Conservation (phyloP, 345 rosid species). For the Gossypium turneri region DNA sequence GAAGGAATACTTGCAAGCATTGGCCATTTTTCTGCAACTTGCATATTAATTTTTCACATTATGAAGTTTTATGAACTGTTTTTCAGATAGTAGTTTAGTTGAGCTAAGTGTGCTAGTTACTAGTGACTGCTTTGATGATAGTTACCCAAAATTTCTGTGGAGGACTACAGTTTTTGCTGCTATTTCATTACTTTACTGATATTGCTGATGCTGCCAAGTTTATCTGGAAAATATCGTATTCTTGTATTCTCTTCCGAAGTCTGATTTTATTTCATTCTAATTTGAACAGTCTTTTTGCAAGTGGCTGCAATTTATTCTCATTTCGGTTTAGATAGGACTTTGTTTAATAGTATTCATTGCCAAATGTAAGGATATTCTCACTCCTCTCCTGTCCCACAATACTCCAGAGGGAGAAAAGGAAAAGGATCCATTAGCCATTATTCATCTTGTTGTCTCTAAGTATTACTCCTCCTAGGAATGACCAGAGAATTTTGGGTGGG, state of each 20-base stretch:
- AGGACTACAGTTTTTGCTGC: not conserved
- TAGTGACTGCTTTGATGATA: not conserved
- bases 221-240: not conserved
- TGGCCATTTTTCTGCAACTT: not conserved
- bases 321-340: not conserved
- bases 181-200: not conserved
- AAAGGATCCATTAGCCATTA: not conserved
- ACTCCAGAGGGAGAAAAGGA: not conserved
- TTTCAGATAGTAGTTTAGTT: not conserved
- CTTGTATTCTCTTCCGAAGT: not conserved
- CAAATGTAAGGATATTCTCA: not conserved
- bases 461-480: not conserved
- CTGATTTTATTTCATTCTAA: not conserved
- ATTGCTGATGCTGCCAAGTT: not conserved
- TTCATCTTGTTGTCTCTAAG: not conserved
- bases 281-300: not conserved
- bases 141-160: not conserved
- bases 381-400: not conserved
- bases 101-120: not conserved
- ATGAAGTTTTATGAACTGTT: not conserved
- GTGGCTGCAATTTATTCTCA: not conserved
- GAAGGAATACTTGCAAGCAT: not conserved
- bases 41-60: not conserved
- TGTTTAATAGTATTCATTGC: not conserved
- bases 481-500: slow-evolving; percentile 5